Conservation (phyloP, 2,329 filamentous ascomycete genomes). For the Neonectria faginata region DNA sequence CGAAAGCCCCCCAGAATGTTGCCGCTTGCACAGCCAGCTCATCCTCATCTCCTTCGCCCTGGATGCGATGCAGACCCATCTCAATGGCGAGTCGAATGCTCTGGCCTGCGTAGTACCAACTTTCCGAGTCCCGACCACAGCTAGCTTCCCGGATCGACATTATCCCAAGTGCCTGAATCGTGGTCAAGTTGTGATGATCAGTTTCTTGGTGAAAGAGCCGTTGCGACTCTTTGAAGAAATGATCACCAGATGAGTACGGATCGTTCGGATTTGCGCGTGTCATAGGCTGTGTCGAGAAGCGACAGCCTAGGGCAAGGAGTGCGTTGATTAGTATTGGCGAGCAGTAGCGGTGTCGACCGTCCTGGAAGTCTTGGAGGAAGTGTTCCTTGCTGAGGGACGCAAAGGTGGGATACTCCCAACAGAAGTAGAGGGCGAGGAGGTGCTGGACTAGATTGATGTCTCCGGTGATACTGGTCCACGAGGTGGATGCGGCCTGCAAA, state of each 20-base stretch:
- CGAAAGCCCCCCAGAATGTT: slow-evolving; percentile 73
- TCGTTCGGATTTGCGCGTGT: slow-evolving; percentile 73
- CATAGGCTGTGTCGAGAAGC: slow-evolving; percentile 73
- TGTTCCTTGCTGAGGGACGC: slow-evolving; percentile 78
- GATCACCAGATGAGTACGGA: slow-evolving; percentile 74
- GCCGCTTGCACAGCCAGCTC: slow-evolving; percentile 69
- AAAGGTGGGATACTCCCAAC: slow-evolving; percentile 82
- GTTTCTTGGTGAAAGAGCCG: slow-evolving; percentile 68
- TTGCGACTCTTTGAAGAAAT: slow-evolving; percentile 78
- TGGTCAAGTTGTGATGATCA: slow-evolving; percentile 73
- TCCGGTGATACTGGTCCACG: slow-evolving; percentile 72
- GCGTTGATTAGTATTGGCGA: slow-evolving; percentile 75
- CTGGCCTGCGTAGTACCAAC: slow-evolving; percentile 78
- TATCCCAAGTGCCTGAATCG: slow-evolving; percentile 79
- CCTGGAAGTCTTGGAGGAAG: slow-evolving; percentile 74
- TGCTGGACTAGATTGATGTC: slow-evolving; percentile 71
- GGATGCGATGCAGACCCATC: slow-evolving; percentile 73
- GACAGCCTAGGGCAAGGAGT: slow-evolving; percentile 73
- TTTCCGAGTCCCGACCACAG: slow-evolving; percentile 77
- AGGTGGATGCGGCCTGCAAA: slow-evolving; percentile 55
- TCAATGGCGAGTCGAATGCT: slow-evolving; percentile 79
- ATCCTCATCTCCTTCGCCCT: slow-evolving; percentile 63
- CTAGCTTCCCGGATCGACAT: slow-evolving; percentile 82
- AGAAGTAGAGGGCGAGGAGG: slow-evolving; percentile 76
- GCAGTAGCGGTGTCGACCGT: slow-evolving; percentile 73